phyloP scores from a whole-genome alignment of 208 protist species.

The Polymyxa betae region DNA sequence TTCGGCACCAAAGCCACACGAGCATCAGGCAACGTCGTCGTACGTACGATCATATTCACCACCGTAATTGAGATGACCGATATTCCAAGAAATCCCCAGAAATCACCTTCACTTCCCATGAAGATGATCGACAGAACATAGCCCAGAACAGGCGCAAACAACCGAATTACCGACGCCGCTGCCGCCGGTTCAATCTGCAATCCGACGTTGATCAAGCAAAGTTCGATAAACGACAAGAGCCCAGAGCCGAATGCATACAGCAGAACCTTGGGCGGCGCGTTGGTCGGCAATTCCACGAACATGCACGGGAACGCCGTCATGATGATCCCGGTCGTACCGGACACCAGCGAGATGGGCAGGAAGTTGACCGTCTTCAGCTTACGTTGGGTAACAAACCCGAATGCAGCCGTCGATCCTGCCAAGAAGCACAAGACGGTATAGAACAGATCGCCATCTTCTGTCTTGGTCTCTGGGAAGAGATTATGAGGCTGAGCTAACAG shows the following conservation, averaged over 20 bases:
- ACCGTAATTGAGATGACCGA: not conserved
- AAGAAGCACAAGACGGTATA: constrained; percentile 20
- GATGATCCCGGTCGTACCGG: not conserved
- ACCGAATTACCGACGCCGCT: constrained; percentile 1
- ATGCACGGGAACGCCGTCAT: not conserved
- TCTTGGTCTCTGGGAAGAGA: not conserved
- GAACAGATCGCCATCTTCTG: not conserved
- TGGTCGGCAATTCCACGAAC: not conserved
- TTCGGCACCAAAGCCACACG: not conserved
- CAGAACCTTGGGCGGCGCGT: not conserved
- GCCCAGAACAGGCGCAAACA: constrained; percentile 2
- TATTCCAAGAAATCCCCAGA: not conserved
- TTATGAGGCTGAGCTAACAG: not conserved
- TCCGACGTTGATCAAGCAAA: constrained; percentile 35
- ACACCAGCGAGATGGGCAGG: not conserved
- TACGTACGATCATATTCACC: not conserved
- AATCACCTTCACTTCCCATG: not conserved
- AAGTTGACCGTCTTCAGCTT: not conserved
- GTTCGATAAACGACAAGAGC: constrained; percentile 14
- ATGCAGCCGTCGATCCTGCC: not conserved
- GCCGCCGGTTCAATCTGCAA: constrained; percentile 3
- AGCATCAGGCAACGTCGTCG: not conserved
- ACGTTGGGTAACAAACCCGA: not conserved
- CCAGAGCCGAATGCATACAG: not conserved
- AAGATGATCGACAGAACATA: not conserved